phyloP scores from a whole-genome alignment of 306 rosid genomes.

The Hippophae tibetana region DNA sequence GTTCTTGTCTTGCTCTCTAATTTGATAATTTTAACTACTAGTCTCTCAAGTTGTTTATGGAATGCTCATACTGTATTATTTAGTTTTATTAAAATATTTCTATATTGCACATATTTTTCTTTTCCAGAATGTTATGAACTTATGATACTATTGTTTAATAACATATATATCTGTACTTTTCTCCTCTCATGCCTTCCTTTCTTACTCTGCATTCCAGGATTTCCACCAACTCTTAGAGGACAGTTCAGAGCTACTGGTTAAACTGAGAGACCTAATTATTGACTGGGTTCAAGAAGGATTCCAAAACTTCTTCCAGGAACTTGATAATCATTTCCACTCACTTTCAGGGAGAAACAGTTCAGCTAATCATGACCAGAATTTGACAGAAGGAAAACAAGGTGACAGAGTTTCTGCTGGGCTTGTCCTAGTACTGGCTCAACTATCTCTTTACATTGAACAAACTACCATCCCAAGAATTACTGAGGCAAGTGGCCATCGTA shows the following conservation, averaged over 20 bases:
- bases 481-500: conserved; percentile 47
- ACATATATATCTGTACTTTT: conserved; percentile 13
- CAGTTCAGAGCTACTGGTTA: conserved; percentile 44
- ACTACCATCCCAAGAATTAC: conserved; percentile 81
- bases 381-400: conserved; percentile 51
- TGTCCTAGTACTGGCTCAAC: conserved; percentile 76
- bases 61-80: no score
- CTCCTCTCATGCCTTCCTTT: neutral
- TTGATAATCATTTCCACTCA: conserved; percentile 55
- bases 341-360: conserved; percentile 56
- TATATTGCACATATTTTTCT: no score
- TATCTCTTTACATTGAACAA: conserved; percentile 80
- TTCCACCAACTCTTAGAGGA: conserved; percentile 68
- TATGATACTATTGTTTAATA: no score
- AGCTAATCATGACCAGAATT: conserved; percentile 41
- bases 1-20: no score
- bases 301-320: conserved; percentile 69
- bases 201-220: conserved; percentile 38
- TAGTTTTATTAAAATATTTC: no score
- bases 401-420: conserved; percentile 71
- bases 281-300: conserved; percentile 95
- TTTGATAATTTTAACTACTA: no score
- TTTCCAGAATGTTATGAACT: no score
- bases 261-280: conserved; percentile 45
- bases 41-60: no score